A percentile compares a stretch with the other conserved stretches of the same genome.
Evolutionary conservation across 1,284 basidiomycete genomes (phyloP).

Genomic region (Malassezia equina): DNA sequence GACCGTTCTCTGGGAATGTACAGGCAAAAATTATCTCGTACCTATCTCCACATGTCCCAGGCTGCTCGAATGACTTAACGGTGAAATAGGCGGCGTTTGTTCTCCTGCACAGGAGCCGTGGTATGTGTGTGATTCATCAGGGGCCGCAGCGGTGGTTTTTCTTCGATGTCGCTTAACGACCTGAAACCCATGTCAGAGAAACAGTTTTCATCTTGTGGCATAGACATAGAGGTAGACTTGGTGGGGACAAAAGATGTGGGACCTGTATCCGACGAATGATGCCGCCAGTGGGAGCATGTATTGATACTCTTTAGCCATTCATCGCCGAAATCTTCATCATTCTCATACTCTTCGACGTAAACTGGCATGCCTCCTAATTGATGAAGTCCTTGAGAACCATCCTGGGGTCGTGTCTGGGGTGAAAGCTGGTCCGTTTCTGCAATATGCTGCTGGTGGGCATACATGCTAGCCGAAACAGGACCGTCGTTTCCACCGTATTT

Average conservation of each 20-base stretch:
- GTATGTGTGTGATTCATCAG: constrained; percentile 42
- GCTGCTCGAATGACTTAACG: neutral
- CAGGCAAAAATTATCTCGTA: neutral
- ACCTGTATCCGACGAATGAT: neutral
- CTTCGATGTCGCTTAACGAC: neutral
- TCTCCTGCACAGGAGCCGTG: constrained; percentile 32
- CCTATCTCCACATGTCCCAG: neutral
- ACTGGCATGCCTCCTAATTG: constrained; percentile 10
- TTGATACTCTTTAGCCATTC: constrained; percentile 48
- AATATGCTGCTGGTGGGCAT: constrained; percentile 20
- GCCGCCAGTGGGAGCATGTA: constrained; percentile 38
- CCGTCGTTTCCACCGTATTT: constrained; percentile 36
- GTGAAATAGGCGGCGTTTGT: constrained; percentile 20
- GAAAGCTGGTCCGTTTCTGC: constrained; percentile 25
- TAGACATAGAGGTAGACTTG: neutral
- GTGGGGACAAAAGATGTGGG: neutral
- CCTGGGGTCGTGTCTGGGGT: neutral
- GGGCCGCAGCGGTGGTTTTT: constrained; percentile 5
- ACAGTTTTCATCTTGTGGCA: constrained; percentile 6
- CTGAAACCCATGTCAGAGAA: constrained; percentile 18
- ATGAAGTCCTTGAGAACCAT: neutral
- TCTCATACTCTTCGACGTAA: constrained; percentile 34
- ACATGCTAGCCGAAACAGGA: constrained; percentile 24
- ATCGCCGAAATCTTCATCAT: constrained; percentile 48
- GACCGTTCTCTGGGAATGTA: neutral